These are phyloP conservation scores for Nicotiana attenuata DNA, from an alignment of 257 asterid genomes.

Conservation along the genomic window DNA sequence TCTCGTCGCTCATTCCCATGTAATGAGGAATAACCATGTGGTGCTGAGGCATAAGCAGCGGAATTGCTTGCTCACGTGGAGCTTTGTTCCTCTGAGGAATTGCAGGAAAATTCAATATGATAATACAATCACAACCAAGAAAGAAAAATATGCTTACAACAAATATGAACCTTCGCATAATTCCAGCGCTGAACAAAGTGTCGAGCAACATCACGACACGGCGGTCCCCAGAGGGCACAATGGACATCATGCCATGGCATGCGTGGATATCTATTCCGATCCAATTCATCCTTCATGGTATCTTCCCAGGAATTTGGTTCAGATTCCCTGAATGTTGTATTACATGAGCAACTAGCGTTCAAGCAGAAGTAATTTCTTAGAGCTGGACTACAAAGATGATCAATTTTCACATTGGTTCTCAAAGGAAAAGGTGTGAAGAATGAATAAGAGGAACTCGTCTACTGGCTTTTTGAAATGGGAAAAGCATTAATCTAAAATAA, in stretches of 20 bases:
- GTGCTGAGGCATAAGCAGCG: slow-evolving; percentile 93
- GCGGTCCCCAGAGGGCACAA: slow-evolving; percentile 96
- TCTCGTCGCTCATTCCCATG: slow-evolving; percentile 55
- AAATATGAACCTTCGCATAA: slow-evolving; percentile 81
- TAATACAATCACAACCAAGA: slow-evolving; percentile 14
- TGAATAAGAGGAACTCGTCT: background rate
- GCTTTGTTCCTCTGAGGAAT: slow-evolving; percentile 85
- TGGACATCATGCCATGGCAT: slow-evolving; percentile 99
- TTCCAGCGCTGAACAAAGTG: slow-evolving; percentile 99
- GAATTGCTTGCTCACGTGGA: slow-evolving; percentile 76
- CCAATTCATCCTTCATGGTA: slow-evolving; percentile 83
- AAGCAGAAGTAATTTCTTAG: slow-evolving; percentile 5
- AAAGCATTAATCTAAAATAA: background rate
- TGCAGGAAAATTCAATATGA: slow-evolving; percentile 14
- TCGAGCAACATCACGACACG: slow-evolving; percentile 93
- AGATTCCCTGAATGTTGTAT: slow-evolving; percentile 65
- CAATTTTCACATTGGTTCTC: background rate
- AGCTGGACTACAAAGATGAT: background rate
- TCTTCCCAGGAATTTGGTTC: slow-evolving; percentile 98
- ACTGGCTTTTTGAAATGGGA: background rate
- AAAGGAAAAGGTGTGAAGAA: background rate
- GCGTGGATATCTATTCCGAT: slow-evolving; percentile 75
- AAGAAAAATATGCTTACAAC: slow-evolving; percentile 2
- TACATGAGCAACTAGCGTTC: slow-evolving; percentile 22
- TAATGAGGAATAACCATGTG: slow-evolving; percentile 99